phyloP scores from a whole-genome alignment of 1,139 yeast species.

The Candida sanyaensis region DNA sequence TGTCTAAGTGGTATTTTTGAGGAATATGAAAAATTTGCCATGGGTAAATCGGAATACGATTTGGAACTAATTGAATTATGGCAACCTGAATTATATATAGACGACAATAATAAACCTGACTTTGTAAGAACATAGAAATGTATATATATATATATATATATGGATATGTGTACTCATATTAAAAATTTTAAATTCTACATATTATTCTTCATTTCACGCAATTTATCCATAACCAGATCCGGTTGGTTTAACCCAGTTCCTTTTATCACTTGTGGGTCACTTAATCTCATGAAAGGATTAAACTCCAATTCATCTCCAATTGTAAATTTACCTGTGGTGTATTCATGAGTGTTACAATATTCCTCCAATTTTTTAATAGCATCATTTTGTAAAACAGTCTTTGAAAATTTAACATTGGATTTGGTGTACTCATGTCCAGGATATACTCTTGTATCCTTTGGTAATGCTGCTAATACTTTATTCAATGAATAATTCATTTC shows the following conservation, averaged over 20 bases:
- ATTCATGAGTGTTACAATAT: constrained; percentile 56
- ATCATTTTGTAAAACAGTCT: constrained; percentile 54
- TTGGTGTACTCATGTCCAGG: constrained; percentile 97
- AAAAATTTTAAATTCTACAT: constrained; percentile 15
- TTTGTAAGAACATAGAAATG: constrained; percentile 27
- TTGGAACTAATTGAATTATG: constrained; percentile 60
- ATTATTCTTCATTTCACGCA: constrained; percentile 71
- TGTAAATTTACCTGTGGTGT: constrained; percentile 83
- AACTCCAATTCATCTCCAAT: constrained; percentile 77
- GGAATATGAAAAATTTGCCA: constrained; percentile 89
- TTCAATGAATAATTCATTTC: constrained; percentile 80
- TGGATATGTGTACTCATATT: too few relatives aligned
- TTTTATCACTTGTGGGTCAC: constrained; percentile 54
- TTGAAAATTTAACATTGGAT: constrained; percentile 76
- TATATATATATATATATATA: too few relatives aligned
- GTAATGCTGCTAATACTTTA: constrained; percentile 56
- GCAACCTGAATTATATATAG: constrained; percentile 47
- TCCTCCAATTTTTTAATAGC: constrained; percentile 58
- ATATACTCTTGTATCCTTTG: constrained; percentile 70
- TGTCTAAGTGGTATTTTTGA: constrained; percentile 89
- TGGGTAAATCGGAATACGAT: constrained; percentile 92
- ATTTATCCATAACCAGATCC: constrained; percentile 59
- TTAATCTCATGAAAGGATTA: constrained; percentile 88
- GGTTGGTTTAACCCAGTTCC: constrained; percentile 39
- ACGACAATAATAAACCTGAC: constrained; percentile 35